Evolutionary conservation across 2,329 filamentous ascomycete species (phyloP).

Genomic region (Neopestalotiopsis rosae): DNA sequence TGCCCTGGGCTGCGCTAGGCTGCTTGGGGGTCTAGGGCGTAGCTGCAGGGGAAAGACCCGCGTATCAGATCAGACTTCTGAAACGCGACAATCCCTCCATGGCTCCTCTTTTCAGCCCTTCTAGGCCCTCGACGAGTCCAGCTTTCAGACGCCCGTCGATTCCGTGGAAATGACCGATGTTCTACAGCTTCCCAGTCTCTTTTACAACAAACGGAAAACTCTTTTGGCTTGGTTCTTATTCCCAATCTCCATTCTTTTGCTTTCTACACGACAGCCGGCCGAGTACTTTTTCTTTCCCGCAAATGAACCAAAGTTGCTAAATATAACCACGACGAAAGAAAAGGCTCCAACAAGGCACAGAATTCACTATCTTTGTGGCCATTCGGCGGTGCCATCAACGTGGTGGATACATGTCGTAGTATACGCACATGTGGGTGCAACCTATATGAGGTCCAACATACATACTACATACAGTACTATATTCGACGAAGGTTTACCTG

Average conservation of each 20-base stretch:
- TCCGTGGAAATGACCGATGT: slow-evolving; percentile 8
- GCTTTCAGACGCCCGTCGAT: slow-evolving; percentile 11
- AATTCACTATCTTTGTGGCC: background rate
- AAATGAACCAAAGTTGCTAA: background rate
- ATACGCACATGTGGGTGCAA: background rate
- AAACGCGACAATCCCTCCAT: slow-evolving; percentile 10
- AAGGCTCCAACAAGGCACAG: background rate
- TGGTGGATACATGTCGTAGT: no score
- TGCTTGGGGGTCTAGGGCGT: background rate
- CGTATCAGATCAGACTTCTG: slow-evolving; percentile 16
- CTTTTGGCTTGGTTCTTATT: no score
- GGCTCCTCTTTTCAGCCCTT: slow-evolving; percentile 12
- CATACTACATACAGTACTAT: no score
- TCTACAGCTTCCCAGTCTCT: background rate
- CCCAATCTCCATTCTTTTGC: no score
- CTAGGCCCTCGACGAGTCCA: background rate
- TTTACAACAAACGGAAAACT: background rate
- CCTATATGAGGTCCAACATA: background rate
- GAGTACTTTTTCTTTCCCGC: background rate
- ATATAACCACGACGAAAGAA: background rate
- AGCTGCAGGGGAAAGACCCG: background rate
- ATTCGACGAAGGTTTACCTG: background rate
- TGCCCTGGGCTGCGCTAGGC: background rate
- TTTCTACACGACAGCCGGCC: no score
- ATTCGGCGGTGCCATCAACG: no score